A percentile compares a stretch with the other conserved stretches of the same genome.
Conservation (phyloP, 1,139 yeast genomes). For the Yamadazyma sp. region DNA sequence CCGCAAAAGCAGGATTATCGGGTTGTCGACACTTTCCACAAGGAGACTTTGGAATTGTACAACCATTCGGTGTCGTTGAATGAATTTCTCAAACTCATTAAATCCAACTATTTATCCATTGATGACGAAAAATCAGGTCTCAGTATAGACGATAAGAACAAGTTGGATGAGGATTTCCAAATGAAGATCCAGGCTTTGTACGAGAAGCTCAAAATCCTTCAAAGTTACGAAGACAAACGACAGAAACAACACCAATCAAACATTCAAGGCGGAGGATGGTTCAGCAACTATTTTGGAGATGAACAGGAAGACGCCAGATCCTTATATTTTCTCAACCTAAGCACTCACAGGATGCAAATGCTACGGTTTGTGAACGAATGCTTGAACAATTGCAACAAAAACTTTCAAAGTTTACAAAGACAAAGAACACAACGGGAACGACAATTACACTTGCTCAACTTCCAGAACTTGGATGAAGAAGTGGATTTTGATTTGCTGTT, state of each 20-base stretch:
- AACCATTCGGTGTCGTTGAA: conserved; percentile 38
- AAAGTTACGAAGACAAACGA: conserved; percentile 52
- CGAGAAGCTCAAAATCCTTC: conserved; percentile 50
- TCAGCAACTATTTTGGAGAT: conserved; percentile 27
- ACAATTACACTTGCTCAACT: conserved; percentile 40
- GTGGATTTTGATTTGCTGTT: conserved; percentile 15
- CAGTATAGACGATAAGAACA: conserved; percentile 48
- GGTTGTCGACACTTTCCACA: conserved; percentile 50
- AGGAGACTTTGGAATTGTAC: conserved; percentile 51
- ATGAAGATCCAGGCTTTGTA: conserved; percentile 49
- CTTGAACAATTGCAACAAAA: conserved; percentile 32
- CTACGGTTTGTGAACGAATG: conserved; percentile 38
- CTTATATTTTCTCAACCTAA: conserved; percentile 25
- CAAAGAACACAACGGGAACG: conserved; percentile 43
- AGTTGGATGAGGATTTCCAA: conserved; percentile 56
- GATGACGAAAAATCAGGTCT: conserved; percentile 19
- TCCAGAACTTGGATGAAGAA: conserved; percentile 42
- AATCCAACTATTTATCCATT: conserved; percentile 44
- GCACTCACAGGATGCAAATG: conserved; percentile 38
- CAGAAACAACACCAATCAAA: conserved; percentile 41
- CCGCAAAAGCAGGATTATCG: conserved; percentile 11
- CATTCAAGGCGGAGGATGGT: conserved; percentile 19
- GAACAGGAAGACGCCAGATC: conserved; percentile 31
- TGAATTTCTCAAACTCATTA: conserved; percentile 38
- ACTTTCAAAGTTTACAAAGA: conserved; percentile 42